A percentile compares a stretch with the other conserved stretches of the same genome.
These are phyloP conservation scores for Microdochium paspali DNA, from an alignment of 2,329 filamentous ascomycete species.

Conservation along the genomic window DNA sequence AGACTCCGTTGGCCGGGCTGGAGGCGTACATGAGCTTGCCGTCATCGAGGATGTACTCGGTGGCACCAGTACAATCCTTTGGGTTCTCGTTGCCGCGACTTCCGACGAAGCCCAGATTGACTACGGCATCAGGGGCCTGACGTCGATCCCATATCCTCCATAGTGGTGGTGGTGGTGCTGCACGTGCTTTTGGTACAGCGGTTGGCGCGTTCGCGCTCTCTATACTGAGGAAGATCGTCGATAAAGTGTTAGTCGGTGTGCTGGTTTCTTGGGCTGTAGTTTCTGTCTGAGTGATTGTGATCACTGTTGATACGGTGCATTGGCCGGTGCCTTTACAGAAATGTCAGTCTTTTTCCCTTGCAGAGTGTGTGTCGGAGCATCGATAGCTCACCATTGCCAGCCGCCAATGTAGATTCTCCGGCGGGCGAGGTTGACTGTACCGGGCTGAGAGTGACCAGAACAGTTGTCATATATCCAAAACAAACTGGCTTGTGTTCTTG, in stretches of 20 bases:
- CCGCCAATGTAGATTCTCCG: neutral
- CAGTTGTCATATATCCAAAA: conserved; percentile 10
- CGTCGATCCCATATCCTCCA: conserved; percentile 1
- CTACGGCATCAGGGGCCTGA: neutral
- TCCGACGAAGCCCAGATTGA: conserved; percentile 6
- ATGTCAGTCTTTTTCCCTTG: neutral
- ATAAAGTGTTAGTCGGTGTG: neutral
- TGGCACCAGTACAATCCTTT: conserved; percentile 7
- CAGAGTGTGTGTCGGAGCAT: neutral
- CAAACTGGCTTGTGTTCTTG: conserved; percentile 5
- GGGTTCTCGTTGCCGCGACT: conserved; percentile 1
- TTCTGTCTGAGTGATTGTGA: neutral
- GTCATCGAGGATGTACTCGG: conserved; percentile 3
- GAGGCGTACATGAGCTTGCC: conserved; percentile 5
- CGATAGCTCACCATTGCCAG: neutral
- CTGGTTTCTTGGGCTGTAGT: neutral
- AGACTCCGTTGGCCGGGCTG: conserved; percentile 2
- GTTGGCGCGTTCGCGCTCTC: neutral
- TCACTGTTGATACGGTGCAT: neutral
- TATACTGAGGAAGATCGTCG: conserved; percentile 2
- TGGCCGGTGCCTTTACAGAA: neutral
- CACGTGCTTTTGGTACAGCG: neutral
- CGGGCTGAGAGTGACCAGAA: conserved; percentile 2
- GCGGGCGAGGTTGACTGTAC: neutral
- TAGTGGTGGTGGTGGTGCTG: neutral